Percentiles rank a stretch among this genome's conserved stretches.
Conservation (phyloP, 345 rosid genomes). For the Citrus cavaleriei region DNA sequence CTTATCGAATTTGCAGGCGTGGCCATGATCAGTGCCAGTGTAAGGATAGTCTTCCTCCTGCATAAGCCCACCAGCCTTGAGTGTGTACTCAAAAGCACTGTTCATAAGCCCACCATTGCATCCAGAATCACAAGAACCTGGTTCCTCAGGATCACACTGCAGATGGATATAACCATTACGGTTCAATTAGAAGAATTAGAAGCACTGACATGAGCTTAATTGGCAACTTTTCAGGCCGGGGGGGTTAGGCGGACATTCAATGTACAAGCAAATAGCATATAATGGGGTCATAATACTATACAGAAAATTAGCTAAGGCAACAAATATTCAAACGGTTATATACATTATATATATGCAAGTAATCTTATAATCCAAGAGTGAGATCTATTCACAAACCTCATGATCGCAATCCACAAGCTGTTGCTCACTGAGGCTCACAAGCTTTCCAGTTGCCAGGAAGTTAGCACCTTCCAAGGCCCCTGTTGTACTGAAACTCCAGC, state of each 20-base stretch:
- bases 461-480: constrained; percentile 98
- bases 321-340: neutral
- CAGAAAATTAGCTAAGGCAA: neutral
- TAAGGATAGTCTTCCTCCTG: constrained; percentile 88
- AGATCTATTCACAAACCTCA: constrained; percentile 40
- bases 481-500: constrained; percentile 96
- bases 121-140: constrained; percentile 78
- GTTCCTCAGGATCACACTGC: constrained; percentile 91
- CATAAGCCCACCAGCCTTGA: constrained; percentile 91
- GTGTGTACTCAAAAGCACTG: constrained; percentile 81
- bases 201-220: too few relatives aligned
- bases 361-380: neutral
- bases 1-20: constrained; percentile 74
- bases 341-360: too few relatives aligned
- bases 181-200: neutral
- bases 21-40: constrained; percentile 58
- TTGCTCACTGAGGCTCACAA: constrained; percentile 95
- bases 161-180: neutral
- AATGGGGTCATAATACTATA: too few relatives aligned
- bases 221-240: too few relatives aligned
- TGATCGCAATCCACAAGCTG: constrained; percentile 99
- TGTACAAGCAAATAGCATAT: neutral
- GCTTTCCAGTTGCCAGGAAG: constrained; percentile 83
- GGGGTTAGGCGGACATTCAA: neutral
- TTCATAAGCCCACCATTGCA: constrained; percentile 95